phyloP scores from a whole-genome alignment of 2,329 filamentous ascomycete species.

The Trichoderma hamatum region DNA sequence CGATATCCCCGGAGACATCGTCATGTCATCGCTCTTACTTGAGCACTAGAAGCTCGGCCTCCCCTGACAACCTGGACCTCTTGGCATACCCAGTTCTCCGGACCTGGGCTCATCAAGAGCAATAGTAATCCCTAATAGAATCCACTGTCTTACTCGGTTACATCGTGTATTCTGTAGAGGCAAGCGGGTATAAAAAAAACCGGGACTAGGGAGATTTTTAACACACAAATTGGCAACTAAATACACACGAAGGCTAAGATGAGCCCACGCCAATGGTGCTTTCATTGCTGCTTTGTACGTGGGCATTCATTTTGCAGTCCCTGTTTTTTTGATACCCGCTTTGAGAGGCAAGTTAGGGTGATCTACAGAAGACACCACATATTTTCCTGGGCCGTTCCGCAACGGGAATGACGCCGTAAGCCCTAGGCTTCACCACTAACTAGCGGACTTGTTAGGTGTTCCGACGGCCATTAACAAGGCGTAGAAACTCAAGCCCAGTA shows the following conservation, averaged over 20 bases:
- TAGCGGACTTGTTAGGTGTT: not conserved
- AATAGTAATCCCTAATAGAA: not conserved
- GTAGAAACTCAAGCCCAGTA: not conserved
- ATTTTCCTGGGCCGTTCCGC: conserved; percentile 12
- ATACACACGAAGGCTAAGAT: too few species aligned
- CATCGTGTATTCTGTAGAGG: not conserved
- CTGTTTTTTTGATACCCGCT: too few species aligned
- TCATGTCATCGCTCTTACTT: conserved; percentile 1
- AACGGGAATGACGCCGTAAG: conserved; percentile 4
- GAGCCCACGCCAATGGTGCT: too few species aligned
- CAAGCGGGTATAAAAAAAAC: too few species aligned
- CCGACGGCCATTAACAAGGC: not conserved
- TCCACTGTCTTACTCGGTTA: not conserved
- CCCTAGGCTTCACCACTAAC: not conserved
- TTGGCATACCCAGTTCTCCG: not conserved
- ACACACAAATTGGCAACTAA: too few species aligned
- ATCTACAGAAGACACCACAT: not conserved
- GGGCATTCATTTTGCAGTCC: too few species aligned
- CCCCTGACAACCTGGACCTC: not conserved
- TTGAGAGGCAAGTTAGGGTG: not conserved
- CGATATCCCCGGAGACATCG: not conserved
- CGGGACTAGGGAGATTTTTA: too few species aligned
- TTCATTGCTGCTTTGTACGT: too few species aligned
- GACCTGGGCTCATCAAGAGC: not conserved
- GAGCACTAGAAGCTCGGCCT: not conserved